These are phyloP conservation scores for Geotrichum citri-aurantii DNA, from an alignment of 1,139 yeast genomes.

Conservation along the genomic window DNA sequence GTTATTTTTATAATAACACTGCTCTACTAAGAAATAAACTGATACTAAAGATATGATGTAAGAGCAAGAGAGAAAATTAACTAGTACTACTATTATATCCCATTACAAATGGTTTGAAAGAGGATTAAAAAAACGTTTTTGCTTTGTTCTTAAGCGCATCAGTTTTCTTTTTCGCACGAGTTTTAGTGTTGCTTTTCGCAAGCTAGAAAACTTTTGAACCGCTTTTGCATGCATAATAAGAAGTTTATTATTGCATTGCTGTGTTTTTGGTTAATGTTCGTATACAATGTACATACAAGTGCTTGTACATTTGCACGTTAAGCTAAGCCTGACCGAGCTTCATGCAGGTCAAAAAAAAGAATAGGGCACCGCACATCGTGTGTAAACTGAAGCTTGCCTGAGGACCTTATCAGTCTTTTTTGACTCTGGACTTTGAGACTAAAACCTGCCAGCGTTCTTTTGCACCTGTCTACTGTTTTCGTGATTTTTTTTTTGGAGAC, in stretches of 20 bases:
- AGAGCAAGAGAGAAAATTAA: too few relatives aligned
- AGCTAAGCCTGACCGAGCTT: background rate
- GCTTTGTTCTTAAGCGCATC: too few relatives aligned
- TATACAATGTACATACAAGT: background rate
- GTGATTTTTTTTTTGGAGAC: too few relatives aligned
- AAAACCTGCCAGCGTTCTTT: background rate
- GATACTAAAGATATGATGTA: too few relatives aligned
- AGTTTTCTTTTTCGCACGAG: background rate
- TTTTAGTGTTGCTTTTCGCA: background rate
- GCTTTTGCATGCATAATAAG: background rate
- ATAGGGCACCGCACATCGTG: background rate
- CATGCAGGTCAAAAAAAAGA: background rate
- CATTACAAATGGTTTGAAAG: too few relatives aligned
- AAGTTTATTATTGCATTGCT: background rate
- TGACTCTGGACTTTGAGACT: background rate
- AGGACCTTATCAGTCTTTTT: background rate
- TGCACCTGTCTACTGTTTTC: background rate
- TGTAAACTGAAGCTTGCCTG: background rate
- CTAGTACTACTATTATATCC: too few relatives aligned
- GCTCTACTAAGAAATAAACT: too few relatives aligned
- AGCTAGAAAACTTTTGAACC: background rate
- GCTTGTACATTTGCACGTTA: background rate
- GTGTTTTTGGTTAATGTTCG: background rate
- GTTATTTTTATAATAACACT: too few relatives aligned
- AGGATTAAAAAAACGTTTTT: too few relatives aligned